Base-by-base conservation (phyloP, 148 eudicot species). In the Rhododendron henanense region DNA sequence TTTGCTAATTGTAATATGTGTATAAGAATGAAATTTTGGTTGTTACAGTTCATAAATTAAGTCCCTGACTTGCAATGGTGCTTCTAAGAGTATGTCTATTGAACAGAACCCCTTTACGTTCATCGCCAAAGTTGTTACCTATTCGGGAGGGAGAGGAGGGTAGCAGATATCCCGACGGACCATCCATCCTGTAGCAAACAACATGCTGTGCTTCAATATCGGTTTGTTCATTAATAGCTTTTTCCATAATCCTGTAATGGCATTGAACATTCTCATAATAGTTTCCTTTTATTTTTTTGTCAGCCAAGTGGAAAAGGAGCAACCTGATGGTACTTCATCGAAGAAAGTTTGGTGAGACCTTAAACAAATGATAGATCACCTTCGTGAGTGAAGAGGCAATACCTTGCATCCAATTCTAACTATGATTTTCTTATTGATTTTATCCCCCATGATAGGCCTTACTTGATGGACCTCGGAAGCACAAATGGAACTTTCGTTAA, bases 381-480 rank as follows among this genome's bases (percentile, higher is more conserved):
- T 84, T 31, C 80, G 10, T 78, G 59, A 10, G 10, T 63, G 23
- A n/a, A 50, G 79, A n/a, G 35, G 10, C 35, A 69, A 41, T 87
- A 83, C 79, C 28, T 39, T 10, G 53, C 37, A 51, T 23, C 18
- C 6, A 21, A 79, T 80, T 71, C 53, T 82, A 65, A 88, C 61
- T 33, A 23, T 47, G 78, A 45, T 78, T 76, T 76, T 73, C 50
- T 77, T 74, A n/a, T 76, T 71, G 74, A 75, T 55, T 83, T 55
- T 78, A 16, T 86, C 77, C 53, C 61, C 48, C 77, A 81, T 84
- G 41, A 13, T 83, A 96, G 99, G 91, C 99, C 99, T 59, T 96
- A 96, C 88, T 74, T 96, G 87, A 96, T 96, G 99, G 99, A 96
- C 87, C 94, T 96, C 61, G 99, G 99, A 85, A 96, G 99, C 95